phyloP scores from a whole-genome alignment of 2,329 filamentous ascomycete genomes.

The Paramyrothecium roridum region DNA sequence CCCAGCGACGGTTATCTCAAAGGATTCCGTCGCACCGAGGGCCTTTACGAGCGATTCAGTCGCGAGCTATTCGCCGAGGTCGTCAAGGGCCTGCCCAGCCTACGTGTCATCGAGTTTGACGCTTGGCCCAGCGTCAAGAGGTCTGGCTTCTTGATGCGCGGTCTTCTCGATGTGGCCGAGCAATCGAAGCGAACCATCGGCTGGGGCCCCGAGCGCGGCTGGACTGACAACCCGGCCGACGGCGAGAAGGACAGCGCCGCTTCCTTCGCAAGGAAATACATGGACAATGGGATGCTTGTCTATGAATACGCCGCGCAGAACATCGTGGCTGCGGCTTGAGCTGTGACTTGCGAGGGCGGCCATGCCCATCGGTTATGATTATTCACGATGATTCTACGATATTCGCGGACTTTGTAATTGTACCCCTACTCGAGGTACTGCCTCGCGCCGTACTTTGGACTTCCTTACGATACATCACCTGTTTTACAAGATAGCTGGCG shows the following conservation, averaged over 20 bases:
- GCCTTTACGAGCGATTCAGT: slow-evolving; percentile 70
- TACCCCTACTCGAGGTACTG: neutral
- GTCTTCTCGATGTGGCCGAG: slow-evolving; percentile 51
- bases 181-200: slow-evolving; percentile 49
- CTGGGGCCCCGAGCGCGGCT: slow-evolving; percentile 67
- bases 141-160: slow-evolving; percentile 60
- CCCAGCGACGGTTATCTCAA: slow-evolving; percentile 65
- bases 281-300: neutral
- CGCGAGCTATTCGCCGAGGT: slow-evolving; percentile 54
- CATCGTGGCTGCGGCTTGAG: neutral
- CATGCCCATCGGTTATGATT: neutral
- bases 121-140: slow-evolving; percentile 64
- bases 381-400: neutral
- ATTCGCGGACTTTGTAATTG: neutral
- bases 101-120: slow-evolving; percentile 65
- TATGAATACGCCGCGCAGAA: neutral
- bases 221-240: slow-evolving; percentile 51
- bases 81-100: slow-evolving; percentile 51
- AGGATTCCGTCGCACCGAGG: slow-evolving; percentile 62
- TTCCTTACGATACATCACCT: neutral
- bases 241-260: slow-evolving; percentile 9
- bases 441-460: neutral
- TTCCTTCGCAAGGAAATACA: neutral
- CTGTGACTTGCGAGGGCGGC: neutral
- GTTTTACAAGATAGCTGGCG: neutral